Base-by-base conservation (phyloP, 345 rosid species). In the Citrus inodora region DNA sequence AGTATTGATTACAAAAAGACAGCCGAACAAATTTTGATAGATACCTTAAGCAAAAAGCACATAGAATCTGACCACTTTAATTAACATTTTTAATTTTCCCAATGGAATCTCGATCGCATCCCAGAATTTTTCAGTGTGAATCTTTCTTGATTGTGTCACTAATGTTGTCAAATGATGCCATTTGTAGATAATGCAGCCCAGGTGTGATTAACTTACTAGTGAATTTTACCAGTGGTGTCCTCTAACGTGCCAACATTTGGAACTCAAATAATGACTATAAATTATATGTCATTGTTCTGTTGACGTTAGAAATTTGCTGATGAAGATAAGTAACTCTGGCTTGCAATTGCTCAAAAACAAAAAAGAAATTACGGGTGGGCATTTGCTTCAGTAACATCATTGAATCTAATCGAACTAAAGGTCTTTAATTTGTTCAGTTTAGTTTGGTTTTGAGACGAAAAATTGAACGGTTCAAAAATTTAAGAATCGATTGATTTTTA, bases 171-270 rank as follows among this genome's bases (percentile, higher is more conserved):
- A n/a, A 58, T 10, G 30, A 46, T 6, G 33, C 38, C 48, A 37
- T 9, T 6, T 27, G 27, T 70, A 9, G 27, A 4, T 27, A 48
- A 61, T 82, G 84, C 72, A 61, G 55, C 77, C 79, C 77, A 67
- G 83, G 70, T 77, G 51, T 46, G 14, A 46, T 74, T 63, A 16
- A 51, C 35, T 68, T 76, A 76, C 51, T 46, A 0, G 1, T 13
- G 1, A 46, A 13, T 46, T 46, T 46, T 11, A 13, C 3, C 3
- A 46, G 17, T 3, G 51, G 51, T 13, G 16, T 46, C 17, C 25
- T 38, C 55, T 73, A 3, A 22, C 37, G 13, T 33, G 14, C 22
- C 16, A n/a, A 25, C 76, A 60, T 59, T 19, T 21, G 4, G 9
- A 32, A 53, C 14, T 65, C 69, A 5, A 32, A 7, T 33, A 3